Percentiles rank a stretch among this genome's conserved stretches.
These are phyloP conservation scores for Cryptococcus sp. DNA, from an alignment of 1,284 basidiomycete genomes.

Conservation along the genomic window DNA sequence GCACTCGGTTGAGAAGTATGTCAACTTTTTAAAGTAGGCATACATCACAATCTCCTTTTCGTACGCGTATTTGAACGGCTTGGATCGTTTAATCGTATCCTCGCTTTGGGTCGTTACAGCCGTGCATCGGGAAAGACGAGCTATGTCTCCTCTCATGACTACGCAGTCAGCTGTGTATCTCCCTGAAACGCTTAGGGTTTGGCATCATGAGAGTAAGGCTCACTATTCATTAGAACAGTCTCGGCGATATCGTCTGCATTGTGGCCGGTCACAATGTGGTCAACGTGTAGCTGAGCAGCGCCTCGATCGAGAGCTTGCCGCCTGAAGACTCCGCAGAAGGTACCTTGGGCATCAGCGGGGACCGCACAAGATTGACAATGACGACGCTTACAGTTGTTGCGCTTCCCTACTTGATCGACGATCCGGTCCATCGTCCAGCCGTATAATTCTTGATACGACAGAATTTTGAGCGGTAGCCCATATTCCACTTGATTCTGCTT, in stretches of 20 bases:
- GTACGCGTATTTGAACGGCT: constrained; percentile 98
- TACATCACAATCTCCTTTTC: constrained; percentile 99
- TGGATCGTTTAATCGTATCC: constrained; percentile 91
- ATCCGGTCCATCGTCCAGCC: constrained; percentile 99
- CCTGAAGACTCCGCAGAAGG: constrained; percentile 96
- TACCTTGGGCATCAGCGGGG: constrained; percentile 50
- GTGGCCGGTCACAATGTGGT: constrained; percentile 98
- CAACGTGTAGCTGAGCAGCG: constrained; percentile 78
- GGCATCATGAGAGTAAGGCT: too few relatives aligned
- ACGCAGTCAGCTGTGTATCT: constrained; percentile 3
- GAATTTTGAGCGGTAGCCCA: constrained; percentile 87
- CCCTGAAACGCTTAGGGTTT: too few relatives aligned
- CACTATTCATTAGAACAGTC: constrained; percentile 97
- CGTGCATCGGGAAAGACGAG: constrained; percentile 87
- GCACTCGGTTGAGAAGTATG: constrained; percentile 99
- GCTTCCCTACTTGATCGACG: constrained; percentile 87
- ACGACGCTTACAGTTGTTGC: constrained; percentile 72
- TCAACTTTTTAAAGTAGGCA: constrained; percentile 95
- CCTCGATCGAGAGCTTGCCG: constrained; percentile 94
- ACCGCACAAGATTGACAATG: neutral
- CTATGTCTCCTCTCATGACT: constrained; percentile 98
- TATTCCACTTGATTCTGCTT: constrained; percentile 97
- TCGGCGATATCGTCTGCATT: constrained; percentile 99
- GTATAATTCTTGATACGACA: constrained; percentile 93
- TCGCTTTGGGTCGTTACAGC: constrained; percentile 88